These are phyloP conservation scores for Phytophthora citrophthora DNA, from an alignment of 352 stramenopile genomes.

Conservation along the genomic window DNA sequence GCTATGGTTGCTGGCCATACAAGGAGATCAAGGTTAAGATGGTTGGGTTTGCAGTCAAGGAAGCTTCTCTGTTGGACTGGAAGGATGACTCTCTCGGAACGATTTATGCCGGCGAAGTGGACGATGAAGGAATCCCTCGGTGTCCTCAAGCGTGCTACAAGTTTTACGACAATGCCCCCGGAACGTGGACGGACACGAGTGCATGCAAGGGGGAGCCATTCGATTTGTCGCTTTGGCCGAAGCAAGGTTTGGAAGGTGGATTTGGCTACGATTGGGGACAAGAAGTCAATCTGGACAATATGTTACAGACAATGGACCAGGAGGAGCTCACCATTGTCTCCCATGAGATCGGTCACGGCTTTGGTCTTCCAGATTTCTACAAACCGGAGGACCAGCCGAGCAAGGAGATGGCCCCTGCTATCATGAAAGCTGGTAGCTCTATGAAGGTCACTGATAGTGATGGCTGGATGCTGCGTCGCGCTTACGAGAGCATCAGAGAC, in stretches of 20 bases:
- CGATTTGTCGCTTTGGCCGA: conserved; percentile 48
- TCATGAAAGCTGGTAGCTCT: conserved; percentile 37
- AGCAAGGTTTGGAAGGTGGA: conserved; percentile 29
- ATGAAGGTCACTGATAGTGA: conserved; percentile 29
- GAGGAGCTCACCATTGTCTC: conserved; percentile 32
- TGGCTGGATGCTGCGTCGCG: conserved; percentile 39
- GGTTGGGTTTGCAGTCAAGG: conserved; percentile 23
- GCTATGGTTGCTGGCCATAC: conserved; percentile 30
- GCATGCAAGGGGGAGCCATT: conserved; percentile 38
- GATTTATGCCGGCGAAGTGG: conserved; percentile 38
- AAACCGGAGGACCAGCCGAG: conserved; percentile 12
- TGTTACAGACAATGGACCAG: conserved; percentile 36
- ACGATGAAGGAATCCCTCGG: conserved; percentile 32
- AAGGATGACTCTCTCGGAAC: conserved; percentile 25
- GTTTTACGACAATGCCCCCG: conserved; percentile 35
- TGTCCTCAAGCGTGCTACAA: conserved; percentile 43
- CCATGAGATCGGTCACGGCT: conserved; percentile 41
- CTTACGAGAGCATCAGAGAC: conserved; percentile 14
- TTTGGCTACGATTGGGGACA: conserved; percentile 26
- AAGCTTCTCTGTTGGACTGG: conserved; percentile 16
- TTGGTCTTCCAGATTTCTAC: conserved; percentile 30
- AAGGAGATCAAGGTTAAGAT: conserved; percentile 31
- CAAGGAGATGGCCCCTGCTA: conserved; percentile 10
- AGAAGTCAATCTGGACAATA: conserved; percentile 36
- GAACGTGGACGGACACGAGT: conserved; percentile 29